Evolutionary conservation across 1,284 basidiomycete genomes (phyloP).

Genomic region (Apiotrichum gracile): DNA sequence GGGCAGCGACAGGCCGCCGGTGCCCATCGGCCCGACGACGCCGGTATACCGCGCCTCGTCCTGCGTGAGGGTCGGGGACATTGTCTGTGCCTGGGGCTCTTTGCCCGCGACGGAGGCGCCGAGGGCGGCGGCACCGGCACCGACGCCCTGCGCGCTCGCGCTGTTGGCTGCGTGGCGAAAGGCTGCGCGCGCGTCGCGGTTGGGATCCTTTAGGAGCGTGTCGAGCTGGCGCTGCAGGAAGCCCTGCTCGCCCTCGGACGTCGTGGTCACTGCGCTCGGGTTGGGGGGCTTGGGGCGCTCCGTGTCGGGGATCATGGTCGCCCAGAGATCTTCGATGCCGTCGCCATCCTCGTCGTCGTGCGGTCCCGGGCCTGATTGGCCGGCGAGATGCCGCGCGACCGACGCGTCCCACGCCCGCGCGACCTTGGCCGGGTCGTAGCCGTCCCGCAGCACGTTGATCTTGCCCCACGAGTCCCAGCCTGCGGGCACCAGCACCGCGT

Average conservation of each 20-base stretch:
- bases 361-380: slow-evolving; percentile 48
- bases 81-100: not conserved
- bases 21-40: slow-evolving; percentile 82
- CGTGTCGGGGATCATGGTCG: slow-evolving; percentile 43
- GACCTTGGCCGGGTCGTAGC: slow-evolving; percentile 78
- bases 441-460: slow-evolving; percentile 81
- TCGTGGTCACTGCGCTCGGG: slow-evolving; percentile 18
- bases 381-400: slow-evolving; percentile 13
- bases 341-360: slow-evolving; percentile 43
- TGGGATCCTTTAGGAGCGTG: slow-evolving; percentile 76
- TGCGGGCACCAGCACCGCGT: slow-evolving; percentile 82
- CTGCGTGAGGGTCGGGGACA: not conserved
- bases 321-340: slow-evolving; percentile 43
- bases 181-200: slow-evolving; percentile 77
- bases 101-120: not conserved
- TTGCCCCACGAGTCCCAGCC: slow-evolving; percentile 99
- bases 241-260: slow-evolving; percentile 63
- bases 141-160: slow-evolving; percentile 4
- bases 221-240: slow-evolving; percentile 86
- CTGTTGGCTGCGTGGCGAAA: slow-evolving; percentile 66
- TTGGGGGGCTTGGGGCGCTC: slow-evolving; percentile 18
- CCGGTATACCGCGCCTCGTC: slow-evolving; percentile 45
- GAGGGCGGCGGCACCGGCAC: not conserved
- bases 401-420: slow-evolving; percentile 71
- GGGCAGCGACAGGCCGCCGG: slow-evolving; percentile 71